Evolutionary conservation across 2,329 filamentous ascomycete species (phyloP), one percentile per base, ranked within the genome.

Genomic region (Aspergillus sp.): DNA sequence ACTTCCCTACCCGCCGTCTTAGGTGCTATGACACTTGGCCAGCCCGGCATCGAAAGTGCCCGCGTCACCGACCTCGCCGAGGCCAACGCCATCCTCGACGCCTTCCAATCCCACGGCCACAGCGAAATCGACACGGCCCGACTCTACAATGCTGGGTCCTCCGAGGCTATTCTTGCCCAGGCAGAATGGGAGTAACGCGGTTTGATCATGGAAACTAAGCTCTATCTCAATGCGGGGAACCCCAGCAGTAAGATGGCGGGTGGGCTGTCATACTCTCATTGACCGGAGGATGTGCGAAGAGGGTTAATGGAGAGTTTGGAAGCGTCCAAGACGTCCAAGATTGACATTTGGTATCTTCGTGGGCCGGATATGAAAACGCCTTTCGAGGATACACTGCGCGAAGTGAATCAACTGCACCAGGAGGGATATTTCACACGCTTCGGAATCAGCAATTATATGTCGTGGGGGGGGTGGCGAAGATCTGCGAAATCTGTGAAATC

Each of bases 401-500:
- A 49, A 9, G 51, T 65, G 7, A 55, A 67, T 34, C 43, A 52
- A 27, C 52, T 72, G 13, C 61, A 64, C 39, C 44, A 56, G n/a
- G 61, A 63, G 45, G 52, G 66, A 32, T 43, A 60, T 4, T 65
- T 67, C 39, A 49, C 52, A n/a, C 36, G 54, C 45, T 59, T 66
- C 34, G 66, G 66, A 6, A 43, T 69, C 13, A 64, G 55, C 40
- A 67, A 67, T 45, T 69, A 58, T 48, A 48, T 41, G 6, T 37
- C 58, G 4, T 45, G n/a, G n/a, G 36, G 5, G 51, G 61, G 8
- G 52, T 67, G 30, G 52, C 58, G 11, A 50, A 63, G 42, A 53
- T 64, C 36, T 54, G 62, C 27, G n/a, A n/a, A n/a, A n/a, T n/a
- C n/a, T n/a, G n/a, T n/a, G 55, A 53, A 29, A 54, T 63, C 33